Evolutionary conservation across 2,329 filamentous ascomycete genomes (phyloP), one percentile per base, ranked within the genome.

Genomic region (Thelonectria olida): DNA sequence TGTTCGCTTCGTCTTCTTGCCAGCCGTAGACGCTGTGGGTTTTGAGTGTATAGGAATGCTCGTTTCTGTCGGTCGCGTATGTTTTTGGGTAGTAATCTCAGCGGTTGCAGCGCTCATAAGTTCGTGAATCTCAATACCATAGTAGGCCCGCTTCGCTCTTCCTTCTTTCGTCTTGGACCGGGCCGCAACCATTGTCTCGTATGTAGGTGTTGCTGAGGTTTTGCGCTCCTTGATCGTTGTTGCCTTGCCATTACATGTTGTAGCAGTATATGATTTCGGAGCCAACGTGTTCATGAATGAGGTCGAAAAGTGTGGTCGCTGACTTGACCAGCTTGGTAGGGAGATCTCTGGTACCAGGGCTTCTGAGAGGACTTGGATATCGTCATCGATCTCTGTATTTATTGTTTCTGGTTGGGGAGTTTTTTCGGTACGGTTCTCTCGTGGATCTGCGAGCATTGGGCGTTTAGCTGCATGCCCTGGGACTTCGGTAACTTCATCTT

Each of bases 61-160:
- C 0, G 75, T 68, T 45, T 63, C 51, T 15, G 63, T 48, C 2
- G 68, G 66, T 48, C 65, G 70, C 2, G 65, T 56, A 55, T 76
- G 53, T 44, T 58, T 60, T 63, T 70, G 73, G 66, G 78, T 76
- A 36, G 81, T 78, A 9, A 85, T 78, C 63, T 93, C 88, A 19
- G 85, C 84, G 54, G 86, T 81, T 3, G 91, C 91, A 15, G 90
- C 85, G 58, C 92, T 89, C 58, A 98, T 85, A 38, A 99, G 80
- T 56, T 88, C 83, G 75, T 97, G 93, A 31, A 99, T 96, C 47
- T 97, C 90, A 66, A 99, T 90, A 9, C 96, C 96, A 74, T 97
- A 99, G 78, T 94, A 98, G 69, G 89, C 90, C 68, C 87, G 87
- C 70, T 87, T 87, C 2, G 91, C 91, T 60, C 88, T 84, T 2